These are phyloP conservation scores for Dioscorea dumetorum DNA, from an alignment of 106 monocot genomes.

Conservation along the genomic window DNA sequence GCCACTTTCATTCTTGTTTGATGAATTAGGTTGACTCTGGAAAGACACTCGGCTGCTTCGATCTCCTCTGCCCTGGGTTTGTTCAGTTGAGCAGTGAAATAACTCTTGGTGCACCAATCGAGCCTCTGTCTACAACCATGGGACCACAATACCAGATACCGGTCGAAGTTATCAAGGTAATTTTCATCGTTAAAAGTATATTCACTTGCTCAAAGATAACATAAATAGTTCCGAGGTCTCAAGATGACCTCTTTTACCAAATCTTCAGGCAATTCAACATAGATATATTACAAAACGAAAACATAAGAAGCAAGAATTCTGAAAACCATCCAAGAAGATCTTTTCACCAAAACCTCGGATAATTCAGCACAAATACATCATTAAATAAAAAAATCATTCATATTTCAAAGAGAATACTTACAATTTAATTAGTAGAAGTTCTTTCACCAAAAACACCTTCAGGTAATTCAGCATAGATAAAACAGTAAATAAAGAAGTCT, in stretches of 20 bases:
- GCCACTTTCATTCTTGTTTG: background rate
- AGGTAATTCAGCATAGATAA: too few relatives aligned
- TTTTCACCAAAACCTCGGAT: too few relatives aligned
- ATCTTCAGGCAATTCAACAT: too few relatives aligned
- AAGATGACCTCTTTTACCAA: too few relatives aligned
- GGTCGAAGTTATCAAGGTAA: slow-evolving; percentile 11
- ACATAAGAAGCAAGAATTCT: too few relatives aligned
- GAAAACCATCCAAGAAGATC: too few relatives aligned
- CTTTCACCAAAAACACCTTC: too few relatives aligned
- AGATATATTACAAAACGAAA: background rate
- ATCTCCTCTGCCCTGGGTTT: slow-evolving; percentile 31
- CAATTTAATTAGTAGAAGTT: too few relatives aligned
- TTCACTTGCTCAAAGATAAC: background rate
- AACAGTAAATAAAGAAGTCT: too few relatives aligned
- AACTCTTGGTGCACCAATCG: slow-evolving; percentile 13
- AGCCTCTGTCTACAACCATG: background rate
- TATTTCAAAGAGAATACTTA: too few relatives aligned
- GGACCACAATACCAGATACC: slow-evolving; percentile 2
- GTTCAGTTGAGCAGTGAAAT: slow-evolving; percentile 20
- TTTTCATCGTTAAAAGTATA: background rate
- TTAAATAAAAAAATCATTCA: too few relatives aligned
- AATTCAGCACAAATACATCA: too few relatives aligned
- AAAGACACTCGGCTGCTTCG: slow-evolving; percentile 20
- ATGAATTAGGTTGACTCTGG: slow-evolving; percentile 11
- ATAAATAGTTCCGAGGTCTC: background rate